Conservation (phyloP, 2,329 filamentous ascomycete genomes). For the Malbranchea cinnamomea region DNA sequence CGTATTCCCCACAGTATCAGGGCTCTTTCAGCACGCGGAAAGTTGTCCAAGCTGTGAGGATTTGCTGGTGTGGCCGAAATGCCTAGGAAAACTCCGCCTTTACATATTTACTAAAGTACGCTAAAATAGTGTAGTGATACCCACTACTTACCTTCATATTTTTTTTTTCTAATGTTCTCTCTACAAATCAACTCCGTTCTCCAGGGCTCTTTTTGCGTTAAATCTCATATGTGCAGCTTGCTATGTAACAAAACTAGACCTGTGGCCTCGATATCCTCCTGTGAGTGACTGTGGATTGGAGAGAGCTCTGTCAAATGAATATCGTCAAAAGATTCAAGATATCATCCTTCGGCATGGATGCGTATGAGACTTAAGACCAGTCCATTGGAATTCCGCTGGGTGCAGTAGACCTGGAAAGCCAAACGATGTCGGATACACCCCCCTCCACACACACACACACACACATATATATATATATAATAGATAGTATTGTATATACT, state of each 20-base stretch:
- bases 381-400: too few species aligned
- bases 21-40: constrained; percentile 13
- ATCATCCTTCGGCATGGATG: too few species aligned
- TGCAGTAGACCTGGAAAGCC: too few species aligned
- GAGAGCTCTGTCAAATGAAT: not conserved
- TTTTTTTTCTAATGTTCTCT: not conserved
- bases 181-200: not conserved
- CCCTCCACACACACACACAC: too few species aligned
- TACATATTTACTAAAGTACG: constrained; percentile 3
- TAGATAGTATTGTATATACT: too few species aligned
- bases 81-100: not conserved
- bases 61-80: not conserved
- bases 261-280: not conserved
- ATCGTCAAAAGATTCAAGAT: too few species aligned
- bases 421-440: too few species aligned
- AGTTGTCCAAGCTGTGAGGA: constrained; percentile 4
- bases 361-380: too few species aligned
- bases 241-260: not conserved
- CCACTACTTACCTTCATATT: not conserved
- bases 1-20: constrained; percentile 9
- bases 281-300: not conserved
- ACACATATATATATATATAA: too few species aligned
- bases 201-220: too few species aligned
- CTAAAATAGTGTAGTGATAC: not conserved
- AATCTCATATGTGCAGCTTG: too few species aligned